phyloP scores from a whole-genome alignment of 2,329 filamentous ascomycete genomes.

The Aureobasidium sp. region DNA sequence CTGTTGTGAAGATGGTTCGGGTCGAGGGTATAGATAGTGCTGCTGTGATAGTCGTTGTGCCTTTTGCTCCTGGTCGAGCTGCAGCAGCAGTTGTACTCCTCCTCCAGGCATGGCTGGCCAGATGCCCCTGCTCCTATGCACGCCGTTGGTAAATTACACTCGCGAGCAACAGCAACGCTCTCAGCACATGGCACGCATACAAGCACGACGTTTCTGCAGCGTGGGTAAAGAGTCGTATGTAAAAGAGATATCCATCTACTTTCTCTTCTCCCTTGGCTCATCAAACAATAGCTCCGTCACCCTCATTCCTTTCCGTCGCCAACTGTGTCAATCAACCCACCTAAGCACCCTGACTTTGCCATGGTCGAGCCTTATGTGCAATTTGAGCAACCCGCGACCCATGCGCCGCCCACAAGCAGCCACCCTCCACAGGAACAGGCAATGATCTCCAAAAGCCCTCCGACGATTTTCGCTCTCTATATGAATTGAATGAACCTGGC shows the following conservation, averaged over 20 bases:
- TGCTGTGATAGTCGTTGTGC: neutral
- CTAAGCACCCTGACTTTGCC: neutral
- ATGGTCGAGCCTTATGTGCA: slow-evolving; percentile 10
- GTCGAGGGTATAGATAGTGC: neutral
- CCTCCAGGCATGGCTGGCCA: slow-evolving; percentile 2
- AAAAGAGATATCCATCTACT: neutral
- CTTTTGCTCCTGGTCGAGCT: slow-evolving; percentile 1
- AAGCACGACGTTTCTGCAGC: neutral
- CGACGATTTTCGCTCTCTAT: neutral
- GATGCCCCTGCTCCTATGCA: neutral
- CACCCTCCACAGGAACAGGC: slow-evolving; percentile 10
- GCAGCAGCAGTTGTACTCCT: slow-evolving; percentile 5
- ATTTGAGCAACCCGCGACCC: slow-evolving; percentile 2
- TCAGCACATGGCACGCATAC: neutral
- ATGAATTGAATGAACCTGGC: neutral
- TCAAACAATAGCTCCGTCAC: neutral
- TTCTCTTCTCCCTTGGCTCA: neutral
- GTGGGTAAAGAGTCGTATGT: neutral
- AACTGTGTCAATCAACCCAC: neutral
- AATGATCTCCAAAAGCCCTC: neutral
- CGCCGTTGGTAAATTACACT: neutral
- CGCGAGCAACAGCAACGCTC: neutral
- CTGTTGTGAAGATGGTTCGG: neutral
- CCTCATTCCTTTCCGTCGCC: slow-evolving; percentile 2
- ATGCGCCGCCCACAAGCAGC: neutral